Base-by-base conservation (phyloP, 441 rosid genomes). In the Brassica hybrid region DNA sequence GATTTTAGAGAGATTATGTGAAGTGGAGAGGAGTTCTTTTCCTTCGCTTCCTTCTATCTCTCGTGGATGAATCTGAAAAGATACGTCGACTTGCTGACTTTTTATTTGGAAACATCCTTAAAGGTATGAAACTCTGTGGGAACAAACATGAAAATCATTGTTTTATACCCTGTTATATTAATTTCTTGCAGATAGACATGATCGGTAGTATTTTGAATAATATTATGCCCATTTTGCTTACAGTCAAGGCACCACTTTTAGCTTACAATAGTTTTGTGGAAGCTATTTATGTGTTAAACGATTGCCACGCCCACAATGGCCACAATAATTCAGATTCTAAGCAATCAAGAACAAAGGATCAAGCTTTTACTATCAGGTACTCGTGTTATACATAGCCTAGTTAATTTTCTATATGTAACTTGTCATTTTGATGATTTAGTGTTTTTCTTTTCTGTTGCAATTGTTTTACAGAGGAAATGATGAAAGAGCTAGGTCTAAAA, bases 221-320 rank as follows among this genome's bases (percentile, higher is more conserved):
- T 52, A 19, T 65, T 65, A 27, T 57, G 21, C 60, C 65, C 74
- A 70, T n/a, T 11, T 56, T 72, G 61, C 74, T 65, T 82, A 76
- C 86, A 93, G 98, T 87, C 63, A 95, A 95, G 87, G 96, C 97
- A 34, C 99, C 98, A 16, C 97, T 95, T 73, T 84, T 95, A 78
- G 99, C 98, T 75, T 95, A 95, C 86, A 95, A 95, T 84, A 95
- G 99, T 82, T 95, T 95, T 30, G 93, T 95, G 70, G 99, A 93
- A 87, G 94, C 99, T 69, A 83, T 93, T 72, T 95, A 86, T 83
- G 92, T 90, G 58, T 90, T 95, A 71, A 95, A 95, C 61, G 92
- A 95, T 81, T 90, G 94, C 85, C 84, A 79, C 58, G 85, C 84
- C 52, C 96, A 90, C 80, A 85, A 48, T 30, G 88, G 93, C 61